phyloP scores from a whole-genome alignment of 768 basidiomycete genomes.

The Mycena latifolia region DNA sequence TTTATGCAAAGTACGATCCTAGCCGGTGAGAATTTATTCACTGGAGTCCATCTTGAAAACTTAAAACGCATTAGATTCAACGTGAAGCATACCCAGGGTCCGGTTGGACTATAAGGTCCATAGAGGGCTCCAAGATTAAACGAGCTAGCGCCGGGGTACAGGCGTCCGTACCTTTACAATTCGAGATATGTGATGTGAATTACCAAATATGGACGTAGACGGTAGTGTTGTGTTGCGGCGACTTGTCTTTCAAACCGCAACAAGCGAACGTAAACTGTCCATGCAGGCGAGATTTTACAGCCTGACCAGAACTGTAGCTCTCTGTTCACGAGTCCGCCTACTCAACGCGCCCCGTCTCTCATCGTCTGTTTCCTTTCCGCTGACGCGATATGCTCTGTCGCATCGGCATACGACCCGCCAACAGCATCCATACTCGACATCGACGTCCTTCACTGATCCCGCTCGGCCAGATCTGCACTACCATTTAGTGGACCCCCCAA shows the following conservation, averaged over 20 bases:
- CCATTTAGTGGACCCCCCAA: constrained; percentile 69
- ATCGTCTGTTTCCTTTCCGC: background rate
- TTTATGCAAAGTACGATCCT: constrained; percentile 60
- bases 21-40: constrained; percentile 43
- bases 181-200: background rate
- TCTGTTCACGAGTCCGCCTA: constrained; percentile 3
- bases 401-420: background rate
- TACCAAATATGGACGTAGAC: background rate
- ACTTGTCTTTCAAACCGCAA: background rate
- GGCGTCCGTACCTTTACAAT: background rate
- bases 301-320: constrained; percentile 12
- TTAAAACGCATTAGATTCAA: constrained; percentile 46
- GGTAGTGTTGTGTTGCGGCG: background rate
- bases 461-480: constrained; percentile 77
- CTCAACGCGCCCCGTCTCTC: background rate
- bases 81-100: constrained; percentile 47
- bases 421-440: constrained; percentile 9
- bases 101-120: constrained; percentile 37
- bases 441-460: constrained; percentile 59
- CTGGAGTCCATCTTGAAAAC: background rate
- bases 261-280: background rate
- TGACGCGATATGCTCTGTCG: background rate
- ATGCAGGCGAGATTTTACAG: constrained; percentile 19
- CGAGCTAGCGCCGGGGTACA: no score
- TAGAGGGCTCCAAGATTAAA: no score